Evolutionary conservation across 2,329 filamentous ascomycete genomes (phyloP).

Genomic region (Calonectria crousiana): DNA sequence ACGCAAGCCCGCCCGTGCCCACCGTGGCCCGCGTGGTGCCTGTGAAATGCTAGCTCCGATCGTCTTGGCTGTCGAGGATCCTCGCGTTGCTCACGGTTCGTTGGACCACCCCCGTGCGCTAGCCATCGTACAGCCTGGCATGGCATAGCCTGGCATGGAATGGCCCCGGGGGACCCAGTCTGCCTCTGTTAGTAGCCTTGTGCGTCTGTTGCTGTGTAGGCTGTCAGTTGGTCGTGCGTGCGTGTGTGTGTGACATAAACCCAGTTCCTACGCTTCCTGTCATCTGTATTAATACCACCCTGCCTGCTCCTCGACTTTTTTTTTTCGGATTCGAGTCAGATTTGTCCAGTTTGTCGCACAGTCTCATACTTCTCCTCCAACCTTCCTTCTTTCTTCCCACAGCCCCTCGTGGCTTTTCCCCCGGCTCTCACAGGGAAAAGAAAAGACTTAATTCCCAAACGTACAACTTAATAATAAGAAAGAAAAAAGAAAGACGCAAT

Average conservation of each 20-base stretch:
- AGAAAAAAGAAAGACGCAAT: too few species aligned
- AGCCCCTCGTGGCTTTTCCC: not conserved
- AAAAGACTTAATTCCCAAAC: not conserved
- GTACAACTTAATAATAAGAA: constrained; percentile 7
- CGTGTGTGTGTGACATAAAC: not conserved
- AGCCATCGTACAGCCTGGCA: not conserved
- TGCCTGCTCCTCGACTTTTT: not conserved
- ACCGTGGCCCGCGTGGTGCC: not conserved
- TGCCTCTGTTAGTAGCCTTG: not conserved
- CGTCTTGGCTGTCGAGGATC: not conserved
- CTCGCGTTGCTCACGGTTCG: not conserved
- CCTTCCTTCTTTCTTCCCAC: not conserved
- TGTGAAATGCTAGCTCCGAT: not conserved
- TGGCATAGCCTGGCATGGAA: not conserved
- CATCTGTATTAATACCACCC: constrained; percentile 20
- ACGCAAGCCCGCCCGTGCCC: not conserved
- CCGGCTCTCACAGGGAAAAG: not conserved
- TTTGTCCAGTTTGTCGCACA: not conserved
- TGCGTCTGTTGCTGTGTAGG: not conserved
- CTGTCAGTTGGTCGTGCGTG: not conserved
- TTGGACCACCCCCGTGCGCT: not conserved
- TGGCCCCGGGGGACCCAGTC: not conserved
- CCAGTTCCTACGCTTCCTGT: not conserved
- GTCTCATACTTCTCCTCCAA: not conserved
- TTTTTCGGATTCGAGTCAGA: not conserved